phyloP scores from a whole-genome alignment of 176 grass and related monocot species.

The Poa annua region DNA sequence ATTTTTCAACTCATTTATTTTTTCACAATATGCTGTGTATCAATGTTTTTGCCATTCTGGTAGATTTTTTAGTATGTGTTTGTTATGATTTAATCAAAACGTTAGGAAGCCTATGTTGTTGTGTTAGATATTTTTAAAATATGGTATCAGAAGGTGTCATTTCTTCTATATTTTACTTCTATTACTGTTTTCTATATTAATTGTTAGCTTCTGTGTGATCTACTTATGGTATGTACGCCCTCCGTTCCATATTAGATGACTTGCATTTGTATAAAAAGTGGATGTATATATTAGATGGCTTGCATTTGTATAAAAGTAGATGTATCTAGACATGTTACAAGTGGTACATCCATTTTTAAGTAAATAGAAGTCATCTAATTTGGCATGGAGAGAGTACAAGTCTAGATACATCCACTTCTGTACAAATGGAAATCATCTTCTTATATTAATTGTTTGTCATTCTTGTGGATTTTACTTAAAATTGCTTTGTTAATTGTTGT shows the following conservation, averaged over 20 bases:
- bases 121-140: background rate
- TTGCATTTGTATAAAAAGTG: too few relatives aligned
- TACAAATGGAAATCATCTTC: background rate
- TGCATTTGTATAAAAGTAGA: too few relatives aligned
- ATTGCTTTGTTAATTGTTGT: background rate
- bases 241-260: too few relatives aligned
- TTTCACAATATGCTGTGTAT: constrained; percentile 1
- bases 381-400: too few relatives aligned
- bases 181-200: background rate
- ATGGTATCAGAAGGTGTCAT: background rate
- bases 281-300: too few relatives aligned
- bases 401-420: too few relatives aligned
- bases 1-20: constrained; percentile 18
- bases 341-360: too few relatives aligned
- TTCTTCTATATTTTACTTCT: background rate
- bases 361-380: too few relatives aligned
- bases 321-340: too few relatives aligned
- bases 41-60: constrained; percentile 19
- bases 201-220: background rate
- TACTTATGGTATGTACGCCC: background rate
- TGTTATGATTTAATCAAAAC: constrained; percentile 16
- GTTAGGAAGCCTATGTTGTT: background rate
- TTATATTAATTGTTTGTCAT: constrained; percentile 1
- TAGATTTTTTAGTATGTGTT: constrained; percentile 12
- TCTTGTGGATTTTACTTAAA: background rate